Base-by-base conservation (phyloP, 2,329 filamentous ascomycete species). In the Ophiostoma perfectum region DNA sequence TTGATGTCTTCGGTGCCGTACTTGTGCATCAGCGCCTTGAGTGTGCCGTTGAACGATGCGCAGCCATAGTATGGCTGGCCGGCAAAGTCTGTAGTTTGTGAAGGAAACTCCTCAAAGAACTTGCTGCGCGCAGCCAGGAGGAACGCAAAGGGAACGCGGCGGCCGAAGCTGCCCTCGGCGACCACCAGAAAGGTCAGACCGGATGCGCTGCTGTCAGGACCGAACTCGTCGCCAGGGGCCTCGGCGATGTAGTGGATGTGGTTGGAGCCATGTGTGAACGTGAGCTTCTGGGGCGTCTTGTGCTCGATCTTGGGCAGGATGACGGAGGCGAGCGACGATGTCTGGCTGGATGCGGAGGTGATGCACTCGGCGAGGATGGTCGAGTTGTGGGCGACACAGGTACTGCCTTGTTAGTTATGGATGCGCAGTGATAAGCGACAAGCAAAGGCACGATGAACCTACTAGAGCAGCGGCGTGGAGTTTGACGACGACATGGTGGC, bases 221-320 rank as follows among this genome's bases (percentile, higher is more conserved):
- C 74, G 73, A 70, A 47, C 68, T 81, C 81, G 75, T 89, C 86
- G 74, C 86, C 86, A 9, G 92, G 89, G 0, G 92, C 88, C 76
- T 95, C 91, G 75, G 93, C 87, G 76, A 98, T 90, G 83, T 96
- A 97, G 84, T 99, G 94, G 78, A 98, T 95, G 83, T 95, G 92
- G 78, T 96, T 89, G 70, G 89, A 83, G 80, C 93, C 91, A 79
- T 97, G 93, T 55, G 92, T 96, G 81, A 96, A 97, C 67, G 94
- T 98, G 73, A 96, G 87, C 80, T 97, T 97, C 76, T 96, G 88
- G 0, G 93, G 84, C 42, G 84, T 81, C 72, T 83, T 80, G 81
- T 99, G 95, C 68, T 85, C 84, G 82, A 99, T 96, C 79, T 97
- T 97, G 69, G 96, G 95, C 62, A 99, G 92, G 81, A 99, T 93